Conservation (phyloP, 2,329 filamentous ascomycete genomes). For the Hawksworthiomyces lignivorus region DNA sequence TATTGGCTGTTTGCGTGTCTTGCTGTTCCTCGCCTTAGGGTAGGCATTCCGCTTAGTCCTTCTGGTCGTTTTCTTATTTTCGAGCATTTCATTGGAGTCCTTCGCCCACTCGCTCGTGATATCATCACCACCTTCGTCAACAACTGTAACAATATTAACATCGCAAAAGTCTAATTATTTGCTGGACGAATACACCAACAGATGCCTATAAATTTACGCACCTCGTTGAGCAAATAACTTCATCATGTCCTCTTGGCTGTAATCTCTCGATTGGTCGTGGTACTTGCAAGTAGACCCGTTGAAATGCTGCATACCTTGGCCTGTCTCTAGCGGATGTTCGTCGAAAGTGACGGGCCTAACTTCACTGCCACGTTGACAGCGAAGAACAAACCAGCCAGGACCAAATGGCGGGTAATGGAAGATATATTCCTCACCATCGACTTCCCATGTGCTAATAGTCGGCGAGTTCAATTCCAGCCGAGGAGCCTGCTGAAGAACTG, state of each 20-base stretch:
- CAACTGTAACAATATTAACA: too few relatives aligned
- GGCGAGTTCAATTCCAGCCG: not conserved
- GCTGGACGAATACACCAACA: too few relatives aligned
- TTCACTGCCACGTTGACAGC: slow-evolving; percentile 1
- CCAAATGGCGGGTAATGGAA: slow-evolving; percentile 8
- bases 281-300: not conserved
- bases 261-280: not conserved
- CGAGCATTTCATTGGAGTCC: slow-evolving; percentile 8
- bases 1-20: not conserved
- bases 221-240: slow-evolving; percentile 5
- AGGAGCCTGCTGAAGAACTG: too few relatives aligned
- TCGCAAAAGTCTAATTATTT: too few relatives aligned
- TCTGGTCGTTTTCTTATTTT: not conserved
- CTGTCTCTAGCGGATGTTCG: not conserved
- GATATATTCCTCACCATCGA: slow-evolving; percentile 5
- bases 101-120: slow-evolving; percentile 6
- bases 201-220: not conserved
- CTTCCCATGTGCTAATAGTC: slow-evolving; percentile 2
- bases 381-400: slow-evolving; percentile 11
- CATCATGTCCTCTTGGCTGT: slow-evolving; percentile 9
- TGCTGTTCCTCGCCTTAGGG: too few relatives aligned
- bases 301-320: slow-evolving; percentile 3
- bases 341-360: not conserved
- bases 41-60: not conserved
- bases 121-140: slow-evolving; percentile 3